Base-by-base conservation (phyloP, 169 alveolate genomes). In the Cyclospora cayetanensis region DNA sequence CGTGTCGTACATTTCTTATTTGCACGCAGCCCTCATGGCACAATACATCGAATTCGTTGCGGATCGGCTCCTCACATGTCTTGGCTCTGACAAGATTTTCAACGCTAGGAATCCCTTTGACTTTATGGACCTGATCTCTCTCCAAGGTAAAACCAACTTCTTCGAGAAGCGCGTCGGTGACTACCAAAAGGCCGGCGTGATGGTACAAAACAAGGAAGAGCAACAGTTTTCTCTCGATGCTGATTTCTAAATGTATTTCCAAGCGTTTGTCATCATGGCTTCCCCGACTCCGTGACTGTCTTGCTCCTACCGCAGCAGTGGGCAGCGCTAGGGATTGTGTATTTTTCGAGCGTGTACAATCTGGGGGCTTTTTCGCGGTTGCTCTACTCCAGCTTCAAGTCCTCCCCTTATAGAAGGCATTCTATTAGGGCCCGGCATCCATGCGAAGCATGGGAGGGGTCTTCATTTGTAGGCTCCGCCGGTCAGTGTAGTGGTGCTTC, bases 81-180 rank as follows among this genome's bases (percentile, higher is more conserved):
- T 98, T 65, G 99, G 99, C 3, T 97, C 95, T 31, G 96, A 97
- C 43, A 98, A 98, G 93, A 84, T 97, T 85, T 99, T 96, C 96
- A 95, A 97, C 93, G 95, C 96, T 22, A 91, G 96, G 70, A 99
- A 98, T 90, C 99, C 99, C 18, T 99, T 98, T 93, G 99, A 98
- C 92, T 99, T 99, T 99, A 98, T 98, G 99, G 99, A 99, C 88
- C 96, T 99, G 96, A 99, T 99, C 79, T 98, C 99, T 9, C 96
- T 99, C 35, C 98, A 97, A 95, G 99, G 99, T 70, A 99, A 99
- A 94, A 99, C 99, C 82, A 99, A 99, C 96, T 99, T 99, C 98
- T 99, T 99, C 93, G 99, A 99, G 95, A 98, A 98, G 95, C 95
- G 99, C 77, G 99, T 98, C 27, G 99, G 99, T 22, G 99, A 99